Evolutionary conservation across 306 rosid genomes (phyloP), one percentile per base, ranked within the genome.

Genomic region (Quercus glauca): DNA sequence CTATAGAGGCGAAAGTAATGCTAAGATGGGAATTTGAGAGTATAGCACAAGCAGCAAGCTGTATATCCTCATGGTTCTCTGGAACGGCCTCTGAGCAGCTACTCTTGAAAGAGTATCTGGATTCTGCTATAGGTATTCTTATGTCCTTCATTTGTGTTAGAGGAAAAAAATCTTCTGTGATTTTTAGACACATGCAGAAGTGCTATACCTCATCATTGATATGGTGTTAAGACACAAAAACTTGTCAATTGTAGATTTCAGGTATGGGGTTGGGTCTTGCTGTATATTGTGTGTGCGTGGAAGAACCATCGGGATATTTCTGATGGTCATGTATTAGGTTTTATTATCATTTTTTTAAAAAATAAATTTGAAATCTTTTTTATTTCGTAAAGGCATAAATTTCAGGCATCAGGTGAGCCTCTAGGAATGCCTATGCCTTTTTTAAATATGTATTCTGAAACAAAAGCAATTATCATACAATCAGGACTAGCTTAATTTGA

Each of bases 21-120:
- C 85, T 73, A 85, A 90, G 99, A 86, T 93, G 99, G 99, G 99
- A 96, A 88, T 96, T 91, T 71, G 98, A 93, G 79, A 88, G 87
- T 88, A 93, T 96, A 71, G 82, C 91, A 88, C 98, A 90, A 83
- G 98, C 99, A 68, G 87, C 89, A 72, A 86, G 83, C 77, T 84
- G 88, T 81, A 83, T 96, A 69, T 82, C 94, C 55, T 86, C 91
- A 25, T 96, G 99, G 99, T 96, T 91, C 88, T 78, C 89, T 20
- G 99, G 99, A 84, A 87, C 96, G 20, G 33, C 14, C 60, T 83
- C 91, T 0, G 97, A 96, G 78, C 86, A 81, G 59, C 79, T 52
- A 61, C 90, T 85, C 69, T 86, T 96, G 88, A 86, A 85, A 84
- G 91, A 87, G 72, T 88, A 86, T 82, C 91, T 96, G 53, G 87